These are phyloP conservation scores for Vitis riparia DNA, from an alignment of 164 flowering plant species.

Conservation along the genomic window DNA sequence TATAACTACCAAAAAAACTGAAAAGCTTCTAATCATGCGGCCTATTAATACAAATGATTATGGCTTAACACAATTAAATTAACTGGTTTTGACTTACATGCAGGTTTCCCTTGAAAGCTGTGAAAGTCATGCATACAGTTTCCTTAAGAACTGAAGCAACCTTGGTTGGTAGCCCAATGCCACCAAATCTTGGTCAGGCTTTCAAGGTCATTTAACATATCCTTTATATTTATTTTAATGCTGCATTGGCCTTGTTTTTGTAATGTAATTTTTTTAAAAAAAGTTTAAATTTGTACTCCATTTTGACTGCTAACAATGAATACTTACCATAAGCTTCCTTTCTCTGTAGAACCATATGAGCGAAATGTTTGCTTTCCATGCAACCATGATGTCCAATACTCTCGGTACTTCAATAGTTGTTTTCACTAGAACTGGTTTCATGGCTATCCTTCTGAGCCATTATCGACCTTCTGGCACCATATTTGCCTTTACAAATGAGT, in stretches of 20 bases:
- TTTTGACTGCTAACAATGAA: not conserved
- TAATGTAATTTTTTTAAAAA: not conserved
- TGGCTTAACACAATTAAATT: not conserved
- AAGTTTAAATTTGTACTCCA: not conserved
- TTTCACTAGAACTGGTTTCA: slow-evolving; percentile 95
- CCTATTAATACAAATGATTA: not conserved
- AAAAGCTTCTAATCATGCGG: not conserved
- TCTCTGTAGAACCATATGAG: slow-evolving; percentile 88
- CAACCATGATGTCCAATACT: slow-evolving; percentile 97
- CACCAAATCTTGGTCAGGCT: slow-evolving; percentile 75
- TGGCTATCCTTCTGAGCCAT: slow-evolving; percentile 90
- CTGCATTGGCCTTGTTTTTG: not conserved
- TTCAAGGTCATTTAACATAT: slow-evolving; percentile 59
- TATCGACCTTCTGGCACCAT: slow-evolving; percentile 96
- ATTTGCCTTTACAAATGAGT: slow-evolving; percentile 96
- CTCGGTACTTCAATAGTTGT: slow-evolving; percentile 92
- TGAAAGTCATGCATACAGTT: slow-evolving; percentile 93
- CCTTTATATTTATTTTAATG: not conserved
- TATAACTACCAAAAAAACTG: not conserved
- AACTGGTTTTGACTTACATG: slow-evolving; percentile 11
- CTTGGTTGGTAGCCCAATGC: slow-evolving; percentile 51
- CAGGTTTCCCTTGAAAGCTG: slow-evolving; percentile 97
- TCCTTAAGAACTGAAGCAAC: slow-evolving; percentile 93
- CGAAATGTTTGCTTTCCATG: slow-evolving; percentile 98
- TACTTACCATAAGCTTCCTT: slow-evolving; percentile 20